Percentiles rank a stretch among this genome's conserved stretches.
phyloP scores from a whole-genome alignment of 177 flowering plant species.

The Tripterygium wilfordii region DNA sequence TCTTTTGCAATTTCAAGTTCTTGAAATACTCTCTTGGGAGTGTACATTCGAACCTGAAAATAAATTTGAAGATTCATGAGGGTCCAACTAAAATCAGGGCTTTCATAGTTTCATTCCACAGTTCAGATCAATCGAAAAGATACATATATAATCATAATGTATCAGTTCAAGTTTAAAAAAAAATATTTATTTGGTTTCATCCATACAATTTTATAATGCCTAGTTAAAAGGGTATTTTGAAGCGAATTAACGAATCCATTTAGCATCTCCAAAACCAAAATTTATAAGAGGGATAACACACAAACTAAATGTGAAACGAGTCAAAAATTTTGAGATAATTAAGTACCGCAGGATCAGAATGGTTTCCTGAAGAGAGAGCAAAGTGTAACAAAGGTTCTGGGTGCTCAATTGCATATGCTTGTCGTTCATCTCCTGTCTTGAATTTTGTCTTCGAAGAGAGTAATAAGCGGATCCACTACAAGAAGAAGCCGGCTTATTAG shows the following conservation, averaged over 20 bases:
- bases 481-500: slow-evolving; percentile 12
- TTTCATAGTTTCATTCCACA: no score
- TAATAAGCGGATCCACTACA: slow-evolving; percentile 79
- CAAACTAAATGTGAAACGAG: not conserved
- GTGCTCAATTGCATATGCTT: slow-evolving; percentile 61
- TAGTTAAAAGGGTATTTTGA: no score
- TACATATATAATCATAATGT: no score
- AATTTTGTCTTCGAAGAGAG: slow-evolving; percentile 60
- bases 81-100: no score
- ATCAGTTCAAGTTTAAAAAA: no score
- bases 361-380: slow-evolving; percentile 86
- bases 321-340: not conserved
- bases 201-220: no score
- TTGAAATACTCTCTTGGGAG: slow-evolving; percentile 68
- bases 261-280: no score
- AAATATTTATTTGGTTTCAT: no score
- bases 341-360: slow-evolving; percentile 93
- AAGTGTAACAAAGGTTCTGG: slow-evolving; percentile 86
- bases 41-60: slow-evolving; percentile 75
- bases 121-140: no score
- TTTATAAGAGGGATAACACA: not conserved
- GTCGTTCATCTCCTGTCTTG: slow-evolving; percentile 61
- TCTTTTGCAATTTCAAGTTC: slow-evolving; percentile 89
- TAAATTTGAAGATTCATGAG: not conserved
- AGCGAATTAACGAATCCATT: no score